Base-by-base conservation (phyloP, 495 filamentous ascomycete genomes). In the Hypoxylon trugodes region DNA sequence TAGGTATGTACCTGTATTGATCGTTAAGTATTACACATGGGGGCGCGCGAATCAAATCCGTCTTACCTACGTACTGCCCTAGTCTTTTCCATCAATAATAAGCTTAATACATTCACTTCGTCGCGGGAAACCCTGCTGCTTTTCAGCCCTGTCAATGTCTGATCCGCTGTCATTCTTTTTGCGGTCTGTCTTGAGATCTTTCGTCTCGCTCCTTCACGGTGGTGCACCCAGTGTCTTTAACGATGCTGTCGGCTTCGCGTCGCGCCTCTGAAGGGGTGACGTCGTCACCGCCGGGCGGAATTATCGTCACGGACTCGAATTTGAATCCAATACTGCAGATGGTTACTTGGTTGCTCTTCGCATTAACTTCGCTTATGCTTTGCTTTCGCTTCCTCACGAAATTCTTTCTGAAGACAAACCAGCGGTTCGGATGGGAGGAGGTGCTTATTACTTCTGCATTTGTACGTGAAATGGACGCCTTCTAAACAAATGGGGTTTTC, bases 261-360 rank as follows among this genome's bases (percentile, higher is more conserved):
- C 61, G 61, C 28, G 49, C 55, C 55, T 21, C 42, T 6, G 61
- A 35, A 13, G 55, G 41, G 42, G 49, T 42, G 16, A 15, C 42
- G 13, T 36, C 28, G 22, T 36, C 61, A 21, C 48, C 55, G 24
- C 36, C 66, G 24, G 33, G 24, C 32, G 66, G 66, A 22, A 61
- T 69, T 40, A 51, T 61, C 30, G 61, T 69, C 25, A 69, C 61
- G 3, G 51, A 61, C 15, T 18, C 59, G 9, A 58, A 71, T 26
- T 26, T 54, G 52, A 71, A 66, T 40, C 69, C 61, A 7, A 62
- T 66, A 24, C n/a, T 71, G 6, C 69, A 72, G 43, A 64, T 67
- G 41, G 33, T 61, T 1, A 66, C 69, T 6, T 72, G 69, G 69
- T 57, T 72, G 2, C 47, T 69, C n/a, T 63, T 72, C 22, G 59